These are phyloP conservation scores for Tulasnella sp. DNA, from an alignment of 768 basidiomycete genomes.

Conservation along the genomic window DNA sequence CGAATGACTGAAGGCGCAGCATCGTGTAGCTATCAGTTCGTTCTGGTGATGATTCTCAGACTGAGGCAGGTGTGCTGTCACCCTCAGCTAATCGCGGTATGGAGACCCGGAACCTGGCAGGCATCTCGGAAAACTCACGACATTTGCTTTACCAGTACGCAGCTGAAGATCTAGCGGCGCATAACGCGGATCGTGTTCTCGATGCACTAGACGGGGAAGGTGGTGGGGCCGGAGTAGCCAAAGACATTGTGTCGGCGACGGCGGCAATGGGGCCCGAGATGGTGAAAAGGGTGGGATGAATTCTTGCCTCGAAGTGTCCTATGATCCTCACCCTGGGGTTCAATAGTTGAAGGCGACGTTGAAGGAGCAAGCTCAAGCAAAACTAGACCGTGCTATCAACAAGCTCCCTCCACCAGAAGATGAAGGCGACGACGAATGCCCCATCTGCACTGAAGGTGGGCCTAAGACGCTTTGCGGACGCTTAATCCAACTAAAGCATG, in stretches of 20 bases:
- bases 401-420: constrained; percentile 30
- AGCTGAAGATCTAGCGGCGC: constrained; percentile 10
- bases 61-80: constrained; percentile 44
- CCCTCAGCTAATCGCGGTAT: constrained; percentile 63
- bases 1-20: no score
- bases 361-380: background rate
- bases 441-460: constrained; percentile 33
- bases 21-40: constrained; percentile 39
- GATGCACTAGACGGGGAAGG: constrained; percentile 2
- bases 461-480: background rate
- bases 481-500: background rate
- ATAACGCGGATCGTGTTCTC: constrained; percentile 27
- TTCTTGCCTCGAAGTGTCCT: background rate
- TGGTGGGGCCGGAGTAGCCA: background rate
- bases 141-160: constrained; percentile 10
- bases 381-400: background rate
- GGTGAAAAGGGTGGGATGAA: constrained; percentile 13
- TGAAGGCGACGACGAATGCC: constrained; percentile 37
- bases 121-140: background rate
- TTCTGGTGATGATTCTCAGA: constrained; percentile 35
- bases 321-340: background rate
- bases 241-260: background rate
- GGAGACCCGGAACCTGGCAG: constrained; percentile 25
- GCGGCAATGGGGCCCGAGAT: constrained; percentile 18
- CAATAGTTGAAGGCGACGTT: constrained; percentile 13